A percentile compares a stretch with the other conserved stretches of the same genome.
These are phyloP conservation scores for Coniella lustricola DNA, from an alignment of 2,329 filamentous ascomycete genomes.

Conservation along the genomic window DNA sequence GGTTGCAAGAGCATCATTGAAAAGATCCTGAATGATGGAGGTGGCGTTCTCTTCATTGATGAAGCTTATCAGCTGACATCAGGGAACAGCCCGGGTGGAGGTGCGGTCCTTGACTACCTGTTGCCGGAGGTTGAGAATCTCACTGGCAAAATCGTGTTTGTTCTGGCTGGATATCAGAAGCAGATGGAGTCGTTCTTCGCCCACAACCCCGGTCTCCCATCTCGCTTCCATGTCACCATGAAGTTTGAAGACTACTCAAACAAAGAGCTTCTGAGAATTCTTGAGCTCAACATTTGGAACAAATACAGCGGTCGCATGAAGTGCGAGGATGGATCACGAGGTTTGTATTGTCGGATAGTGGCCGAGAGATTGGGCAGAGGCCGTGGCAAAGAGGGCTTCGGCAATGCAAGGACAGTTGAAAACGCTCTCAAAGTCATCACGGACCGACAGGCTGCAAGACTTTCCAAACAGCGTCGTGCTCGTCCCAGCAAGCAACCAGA, in stretches of 20 bases:
- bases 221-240: slow-evolving; percentile 59
- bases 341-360: slow-evolving; percentile 59
- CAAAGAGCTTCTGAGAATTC: slow-evolving; percentile 54
- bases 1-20: slow-evolving; percentile 52
- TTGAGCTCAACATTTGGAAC: slow-evolving; percentile 45
- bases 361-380: slow-evolving; percentile 53
- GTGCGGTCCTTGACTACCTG: slow-evolving; percentile 61
- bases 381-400: slow-evolving; percentile 61
- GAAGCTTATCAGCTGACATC: slow-evolving; percentile 69
- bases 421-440: slow-evolving; percentile 50
- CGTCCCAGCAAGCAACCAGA: slow-evolving; percentile 36
- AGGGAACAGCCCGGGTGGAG: slow-evolving; percentile 49
- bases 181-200: slow-evolving; percentile 72
- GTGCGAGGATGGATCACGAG: slow-evolving; percentile 49
- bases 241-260: slow-evolving; percentile 65
- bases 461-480: slow-evolving; percentile 39
- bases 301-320: slow-evolving; percentile 50
- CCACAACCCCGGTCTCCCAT: slow-evolving; percentile 65
- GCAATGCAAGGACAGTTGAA: slow-evolving; percentile 64
- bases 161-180: slow-evolving; percentile 66
- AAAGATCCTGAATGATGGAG: slow-evolving; percentile 47
- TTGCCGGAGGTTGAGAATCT: slow-evolving; percentile 68
- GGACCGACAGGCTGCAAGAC: slow-evolving; percentile 50
- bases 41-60: slow-evolving; percentile 70
- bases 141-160: slow-evolving; percentile 61